phyloP scores from a whole-genome alignment of 805 yeast genomes.

The Wickerhamiella cacticola region DNA sequence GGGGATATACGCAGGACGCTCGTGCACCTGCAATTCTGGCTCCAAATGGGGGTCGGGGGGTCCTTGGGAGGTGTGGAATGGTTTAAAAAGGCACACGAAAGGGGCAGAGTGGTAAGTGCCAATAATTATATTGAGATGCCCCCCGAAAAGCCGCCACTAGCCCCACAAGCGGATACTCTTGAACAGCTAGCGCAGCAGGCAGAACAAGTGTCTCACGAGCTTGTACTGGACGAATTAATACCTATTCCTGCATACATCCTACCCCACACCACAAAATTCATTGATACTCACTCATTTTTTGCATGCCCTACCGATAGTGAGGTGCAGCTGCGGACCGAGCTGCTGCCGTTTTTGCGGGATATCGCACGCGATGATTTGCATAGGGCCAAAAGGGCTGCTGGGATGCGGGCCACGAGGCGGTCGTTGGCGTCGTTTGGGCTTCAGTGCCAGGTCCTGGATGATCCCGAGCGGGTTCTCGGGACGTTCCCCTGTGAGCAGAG shows the following conservation, averaged over 20 bases:
- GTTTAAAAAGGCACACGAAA: constrained; percentile 22
- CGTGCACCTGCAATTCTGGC: constrained; percentile 28
- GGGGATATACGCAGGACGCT: constrained; percentile 27
- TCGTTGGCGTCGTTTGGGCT: constrained; percentile 21
- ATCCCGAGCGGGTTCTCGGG: constrained; percentile 2
- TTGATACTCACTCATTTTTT: neutral
- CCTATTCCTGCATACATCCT: no score
- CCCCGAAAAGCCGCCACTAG: neutral
- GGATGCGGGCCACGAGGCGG: constrained; percentile 17
- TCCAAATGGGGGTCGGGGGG: constrained; percentile 29
- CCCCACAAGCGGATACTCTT: constrained; percentile 10
- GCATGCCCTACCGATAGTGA: constrained; percentile 11
- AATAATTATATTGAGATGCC: constrained; percentile 17
- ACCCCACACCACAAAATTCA: neutral
- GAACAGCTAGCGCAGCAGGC: neutral
- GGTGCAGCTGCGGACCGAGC: constrained; percentile 14
- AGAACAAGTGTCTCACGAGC: neutral
- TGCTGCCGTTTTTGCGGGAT: constrained; percentile 24
- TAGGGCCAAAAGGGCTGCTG: constrained; percentile 5
- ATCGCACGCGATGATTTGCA: constrained; percentile 25
- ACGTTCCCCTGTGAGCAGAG: neutral
- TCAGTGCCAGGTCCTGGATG: neutral
- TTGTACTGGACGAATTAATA: neutral
- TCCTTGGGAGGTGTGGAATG: constrained; percentile 27
- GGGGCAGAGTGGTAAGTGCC: constrained; percentile 20